Percentiles rank a stretch among this genome's conserved stretches.
Conservation (phyloP, 305 asterid species). For the Solanum hybrid region DNA sequence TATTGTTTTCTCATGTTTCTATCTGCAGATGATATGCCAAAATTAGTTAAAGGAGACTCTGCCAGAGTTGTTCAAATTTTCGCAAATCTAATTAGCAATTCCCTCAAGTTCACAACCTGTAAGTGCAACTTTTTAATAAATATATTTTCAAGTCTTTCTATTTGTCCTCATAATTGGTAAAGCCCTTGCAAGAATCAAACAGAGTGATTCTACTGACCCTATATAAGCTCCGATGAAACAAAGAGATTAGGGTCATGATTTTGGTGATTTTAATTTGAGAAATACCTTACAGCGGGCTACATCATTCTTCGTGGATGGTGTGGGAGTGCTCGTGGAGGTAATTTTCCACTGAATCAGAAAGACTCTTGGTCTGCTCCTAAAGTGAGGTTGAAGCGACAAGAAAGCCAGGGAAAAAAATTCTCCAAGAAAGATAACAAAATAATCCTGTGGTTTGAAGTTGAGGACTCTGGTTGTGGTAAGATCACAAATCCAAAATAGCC, state of each 20-base stretch:
- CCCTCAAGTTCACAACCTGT: constrained; percentile 81
- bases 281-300: constrained; percentile 58
- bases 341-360: constrained; percentile 17
- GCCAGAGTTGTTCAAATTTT: constrained; percentile 87
- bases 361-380: constrained; percentile 40
- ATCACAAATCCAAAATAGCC: constrained; percentile 1
- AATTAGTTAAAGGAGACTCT: constrained; percentile 73
- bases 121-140: constrained; percentile 19
- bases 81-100: constrained; percentile 76
- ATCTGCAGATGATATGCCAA: constrained; percentile 82
- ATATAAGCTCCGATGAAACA: background rate
- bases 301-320: constrained; percentile 83
- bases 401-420: constrained; percentile 29
- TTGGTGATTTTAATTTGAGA: constrained; percentile 6
- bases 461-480: constrained; percentile 90
- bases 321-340: constrained; percentile 34
- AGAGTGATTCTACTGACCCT: background rate
- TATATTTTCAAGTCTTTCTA: background rate
- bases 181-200: background rate
- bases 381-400: constrained; percentile 36
- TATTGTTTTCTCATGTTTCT: background rate
- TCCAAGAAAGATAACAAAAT: constrained; percentile 51
- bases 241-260: background rate
- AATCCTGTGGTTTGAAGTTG: constrained; percentile 80
- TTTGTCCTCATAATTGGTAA: background rate